These are phyloP conservation scores for Letharia columbiana DNA, from an alignment of 495 filamentous ascomycete species.

Conservation along the genomic window DNA sequence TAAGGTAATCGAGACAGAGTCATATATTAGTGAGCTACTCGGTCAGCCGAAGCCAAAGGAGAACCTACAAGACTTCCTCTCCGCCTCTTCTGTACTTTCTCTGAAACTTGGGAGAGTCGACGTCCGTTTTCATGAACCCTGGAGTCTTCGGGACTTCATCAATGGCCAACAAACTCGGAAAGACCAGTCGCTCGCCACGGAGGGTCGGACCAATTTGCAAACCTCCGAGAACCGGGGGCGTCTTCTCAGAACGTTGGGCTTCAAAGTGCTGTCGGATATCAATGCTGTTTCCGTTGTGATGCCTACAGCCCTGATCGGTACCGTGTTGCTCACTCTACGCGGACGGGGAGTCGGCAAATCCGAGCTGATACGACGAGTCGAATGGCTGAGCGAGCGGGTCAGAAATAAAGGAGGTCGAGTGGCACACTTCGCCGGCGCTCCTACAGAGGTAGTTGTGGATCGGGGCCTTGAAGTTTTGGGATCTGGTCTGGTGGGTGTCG, in stretches of 20 bases:
- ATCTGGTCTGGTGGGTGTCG: conserved; percentile 70
- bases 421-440: conserved; percentile 78
- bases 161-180: conserved; percentile 56
- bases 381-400: conserved; percentile 85
- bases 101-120: conserved; percentile 86
- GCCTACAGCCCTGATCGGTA: conserved; percentile 92
- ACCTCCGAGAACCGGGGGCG: conserved; percentile 44
- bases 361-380: conserved; percentile 76
- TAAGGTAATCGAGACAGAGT: conserved; percentile 96
- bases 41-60: conserved; percentile 93
- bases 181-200: conserved; percentile 21
- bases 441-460: conserved; percentile 73
- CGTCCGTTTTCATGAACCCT: conserved; percentile 90
- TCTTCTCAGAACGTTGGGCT: conserved; percentile 77
- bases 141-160: conserved; percentile 77
- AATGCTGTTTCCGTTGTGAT: conserved; percentile 95
- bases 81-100: conserved; percentile 79
- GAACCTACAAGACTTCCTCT: conserved; percentile 79
- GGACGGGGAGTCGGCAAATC: conserved; percentile 83
- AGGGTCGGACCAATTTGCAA: conserved; percentile 30
- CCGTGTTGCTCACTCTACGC: conserved; percentile 81
- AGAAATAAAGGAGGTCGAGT: conserved; percentile 78
- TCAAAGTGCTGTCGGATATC: conserved; percentile 85
- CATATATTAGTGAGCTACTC: conserved; percentile 87
- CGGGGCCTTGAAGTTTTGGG: conserved; percentile 87